Percentiles rank a stretch among this genome's conserved stretches.
phyloP scores from a whole-genome alignment of 352 stramenopile species.

The Pythium sukuiense region DNA sequence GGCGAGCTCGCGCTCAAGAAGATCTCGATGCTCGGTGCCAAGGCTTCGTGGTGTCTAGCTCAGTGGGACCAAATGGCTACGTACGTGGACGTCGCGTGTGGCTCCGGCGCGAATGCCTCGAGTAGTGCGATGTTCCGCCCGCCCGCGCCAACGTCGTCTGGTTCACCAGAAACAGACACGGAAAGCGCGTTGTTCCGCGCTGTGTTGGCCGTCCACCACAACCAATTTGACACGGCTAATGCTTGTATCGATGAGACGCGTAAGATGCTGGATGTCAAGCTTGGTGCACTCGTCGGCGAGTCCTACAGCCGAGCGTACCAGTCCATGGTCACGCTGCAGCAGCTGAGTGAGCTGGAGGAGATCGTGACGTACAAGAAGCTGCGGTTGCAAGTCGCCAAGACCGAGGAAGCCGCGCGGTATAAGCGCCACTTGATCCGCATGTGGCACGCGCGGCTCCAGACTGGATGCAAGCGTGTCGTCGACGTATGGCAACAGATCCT shows the following conservation, averaged over 20 bases:
- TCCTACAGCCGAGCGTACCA: conserved; percentile 97
- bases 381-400: conserved; percentile 60
- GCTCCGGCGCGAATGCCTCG: conserved; percentile 18
- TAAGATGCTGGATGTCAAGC: conserved; percentile 93
- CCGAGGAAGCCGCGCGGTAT: conserved; percentile 72
- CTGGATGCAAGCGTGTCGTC: conserved; percentile 87
- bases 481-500: conserved; percentile 97
- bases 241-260: conserved; percentile 95
- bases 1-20: conserved; percentile 50
- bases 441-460: conserved; percentile 77
- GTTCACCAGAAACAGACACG: conserved; percentile 21
- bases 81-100: conserved; percentile 64
- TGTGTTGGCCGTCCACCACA: conserved; percentile 92
- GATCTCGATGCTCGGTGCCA: conserved; percentile 79
- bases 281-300: conserved; percentile 97
- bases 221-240: conserved; percentile 91
- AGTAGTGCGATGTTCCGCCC: conserved; percentile 1
- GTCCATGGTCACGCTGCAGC: conserved; percentile 97
- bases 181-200: conserved; percentile 67
- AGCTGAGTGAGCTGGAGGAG: conserved; percentile 95
- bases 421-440: conserved; percentile 86
- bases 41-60: conserved; percentile 82
- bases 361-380: conserved; percentile 87
- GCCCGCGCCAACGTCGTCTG: background rate
- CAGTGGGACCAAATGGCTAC: conserved; percentile 84